phyloP scores from a whole-genome alignment of 2,329 filamentous ascomycete genomes.

The Epichloe glyceriae region DNA sequence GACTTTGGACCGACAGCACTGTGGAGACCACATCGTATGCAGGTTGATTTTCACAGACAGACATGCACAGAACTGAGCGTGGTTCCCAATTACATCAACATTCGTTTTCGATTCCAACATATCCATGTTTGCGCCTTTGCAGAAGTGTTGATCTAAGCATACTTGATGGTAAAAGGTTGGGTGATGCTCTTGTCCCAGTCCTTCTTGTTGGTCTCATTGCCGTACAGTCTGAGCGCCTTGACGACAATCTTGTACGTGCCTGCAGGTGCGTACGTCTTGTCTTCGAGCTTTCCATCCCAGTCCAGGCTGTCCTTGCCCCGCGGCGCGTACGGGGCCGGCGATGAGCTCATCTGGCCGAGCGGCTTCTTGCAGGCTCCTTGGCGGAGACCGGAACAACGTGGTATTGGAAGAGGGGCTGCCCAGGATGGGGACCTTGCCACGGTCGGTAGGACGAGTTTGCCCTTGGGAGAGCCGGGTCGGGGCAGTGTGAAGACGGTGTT shows the following conservation, averaged over 20 bases:
- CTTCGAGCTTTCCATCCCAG: constrained; percentile 29
- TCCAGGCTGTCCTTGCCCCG: not conserved
- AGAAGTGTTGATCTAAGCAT: not conserved
- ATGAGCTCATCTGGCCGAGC: not conserved
- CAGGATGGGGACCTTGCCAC: too few species aligned
- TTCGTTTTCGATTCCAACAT: too few species aligned
- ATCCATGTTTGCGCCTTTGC: too few species aligned
- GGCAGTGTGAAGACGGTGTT: not conserved
- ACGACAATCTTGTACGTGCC: constrained; percentile 31
- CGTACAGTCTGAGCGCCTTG: constrained; percentile 31
- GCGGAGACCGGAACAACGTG: too few species aligned
- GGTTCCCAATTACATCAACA: too few species aligned
- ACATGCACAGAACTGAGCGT: too few species aligned
- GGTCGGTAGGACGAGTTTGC: too few species aligned
- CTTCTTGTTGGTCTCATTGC: constrained; percentile 20
- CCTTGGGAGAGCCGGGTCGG: not conserved
- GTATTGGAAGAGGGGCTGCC: too few species aligned
- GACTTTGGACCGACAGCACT: too few species aligned
- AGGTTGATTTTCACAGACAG: too few species aligned
- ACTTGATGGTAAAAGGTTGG: not conserved
- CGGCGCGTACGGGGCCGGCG: not conserved
- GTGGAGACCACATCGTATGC: too few species aligned
- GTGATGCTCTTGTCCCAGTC: constrained; percentile 24
- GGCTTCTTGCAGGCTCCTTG: too few species aligned
- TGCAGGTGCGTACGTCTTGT: constrained; percentile 26